Evolutionary conservation across 768 basidiomycete species (phyloP).

Genomic region (Boletus barrowsii): DNA sequence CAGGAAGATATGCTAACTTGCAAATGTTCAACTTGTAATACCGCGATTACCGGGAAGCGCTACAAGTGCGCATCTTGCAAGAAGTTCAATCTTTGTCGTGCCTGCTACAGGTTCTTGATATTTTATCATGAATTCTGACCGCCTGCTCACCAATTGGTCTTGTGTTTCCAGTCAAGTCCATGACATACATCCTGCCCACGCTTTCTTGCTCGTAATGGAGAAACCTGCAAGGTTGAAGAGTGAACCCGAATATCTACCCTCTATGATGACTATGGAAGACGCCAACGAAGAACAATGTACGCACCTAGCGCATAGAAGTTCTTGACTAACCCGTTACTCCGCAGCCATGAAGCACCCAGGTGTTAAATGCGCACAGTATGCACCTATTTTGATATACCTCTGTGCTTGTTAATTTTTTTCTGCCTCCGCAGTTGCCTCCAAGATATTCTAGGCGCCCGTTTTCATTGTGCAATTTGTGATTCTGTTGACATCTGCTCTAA

Average conservation of each 20-base stretch:
- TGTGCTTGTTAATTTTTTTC: neutral
- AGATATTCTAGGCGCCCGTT: constrained; percentile 89
- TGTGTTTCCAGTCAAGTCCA: constrained; percentile 67
- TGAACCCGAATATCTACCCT: constrained; percentile 36
- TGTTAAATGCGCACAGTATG: constrained; percentile 85
- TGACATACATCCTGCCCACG: constrained; percentile 86
- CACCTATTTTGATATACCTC: constrained; percentile 7
- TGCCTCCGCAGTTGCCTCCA: constrained; percentile 62
- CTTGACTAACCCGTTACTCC: constrained; percentile 3
- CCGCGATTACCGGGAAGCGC: constrained; percentile 55
- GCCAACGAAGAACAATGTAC: constrained; percentile 59
- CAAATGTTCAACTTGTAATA: constrained; percentile 80
- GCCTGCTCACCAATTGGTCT: neutral
- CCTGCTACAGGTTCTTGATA: constrained; percentile 66
- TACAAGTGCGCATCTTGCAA: constrained; percentile 85
- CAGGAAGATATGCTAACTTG: constrained; percentile 65
- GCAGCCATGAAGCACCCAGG: constrained; percentile 75
- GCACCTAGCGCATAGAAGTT: constrained; percentile 18
- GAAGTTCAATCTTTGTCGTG: constrained; percentile 77
- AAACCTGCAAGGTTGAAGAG: constrained; percentile 41
- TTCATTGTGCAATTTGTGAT: constrained; percentile 89
- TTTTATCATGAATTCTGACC: constrained; percentile 5
- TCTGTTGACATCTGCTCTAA: constrained; percentile 83
- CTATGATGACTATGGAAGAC: constrained; percentile 32
- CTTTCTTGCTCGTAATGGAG: constrained; percentile 81